Evolutionary conservation across 1,284 basidiomycete species (phyloP).

Genomic region (Irpex sp.): DNA sequence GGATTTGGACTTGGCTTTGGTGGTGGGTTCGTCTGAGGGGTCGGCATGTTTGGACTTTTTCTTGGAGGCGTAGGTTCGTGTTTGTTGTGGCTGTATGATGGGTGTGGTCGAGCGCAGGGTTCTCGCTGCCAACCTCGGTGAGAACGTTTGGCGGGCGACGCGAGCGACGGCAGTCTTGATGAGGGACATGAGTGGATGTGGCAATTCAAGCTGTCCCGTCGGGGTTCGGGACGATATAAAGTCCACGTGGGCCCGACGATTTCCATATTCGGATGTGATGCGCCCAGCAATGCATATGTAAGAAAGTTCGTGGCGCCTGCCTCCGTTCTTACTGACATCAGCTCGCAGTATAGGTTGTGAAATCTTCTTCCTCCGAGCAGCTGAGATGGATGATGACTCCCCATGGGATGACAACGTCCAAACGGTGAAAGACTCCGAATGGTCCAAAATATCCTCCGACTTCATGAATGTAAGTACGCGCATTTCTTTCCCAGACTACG

Average conservation of each 20-base stretch:
- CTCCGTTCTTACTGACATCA: too few species aligned
- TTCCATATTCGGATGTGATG: not conserved
- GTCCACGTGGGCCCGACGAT: not conserved
- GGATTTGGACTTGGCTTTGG: too few species aligned
- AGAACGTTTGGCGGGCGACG: not conserved
- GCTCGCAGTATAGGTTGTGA: too few species aligned
- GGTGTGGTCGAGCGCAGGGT: too few species aligned
- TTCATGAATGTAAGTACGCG: slow-evolving; percentile 55
- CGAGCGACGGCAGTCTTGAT: slow-evolving; percentile 6
- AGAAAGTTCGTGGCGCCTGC: too few species aligned
- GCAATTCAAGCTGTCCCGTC: not conserved
- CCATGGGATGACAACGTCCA: slow-evolving; percentile 51
- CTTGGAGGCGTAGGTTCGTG: slow-evolving; percentile 13
- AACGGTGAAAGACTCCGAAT: slow-evolving; percentile 45
- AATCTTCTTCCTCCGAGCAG: not conserved
- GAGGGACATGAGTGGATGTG: slow-evolving; percentile 10
- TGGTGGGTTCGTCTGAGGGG: not conserved
- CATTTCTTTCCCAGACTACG: not conserved
- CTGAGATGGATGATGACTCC: slow-evolving; percentile 34
- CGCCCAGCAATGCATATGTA: too few species aligned
- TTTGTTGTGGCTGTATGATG: not conserved
- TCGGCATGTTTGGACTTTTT: slow-evolving; percentile 9
- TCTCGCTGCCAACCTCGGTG: too few species aligned
- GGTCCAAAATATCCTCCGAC: slow-evolving; percentile 59
- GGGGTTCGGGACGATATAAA: not conserved